These are phyloP conservation scores for Russula foetens DNA, from an alignment of 768 basidiomycete species.

Conservation along the genomic window DNA sequence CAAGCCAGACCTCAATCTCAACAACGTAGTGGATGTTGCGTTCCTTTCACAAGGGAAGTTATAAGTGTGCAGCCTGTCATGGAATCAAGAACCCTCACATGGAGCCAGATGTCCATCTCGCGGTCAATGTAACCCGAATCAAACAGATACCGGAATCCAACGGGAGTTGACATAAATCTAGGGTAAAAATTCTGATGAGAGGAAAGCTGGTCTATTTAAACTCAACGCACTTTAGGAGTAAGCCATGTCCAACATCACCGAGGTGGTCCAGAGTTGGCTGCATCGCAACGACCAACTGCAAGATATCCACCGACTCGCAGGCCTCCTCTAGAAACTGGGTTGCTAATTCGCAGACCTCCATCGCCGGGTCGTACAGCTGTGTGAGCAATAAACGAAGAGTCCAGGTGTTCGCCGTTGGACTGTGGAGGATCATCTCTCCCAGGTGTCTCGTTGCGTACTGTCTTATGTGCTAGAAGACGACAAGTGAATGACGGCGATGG, in stretches of 20 bases:
- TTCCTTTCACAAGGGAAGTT: slow-evolving; percentile 44
- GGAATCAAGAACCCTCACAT: slow-evolving; percentile 42
- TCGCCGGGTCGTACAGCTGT: slow-evolving; percentile 88
- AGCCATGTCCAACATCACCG: slow-evolving; percentile 82
- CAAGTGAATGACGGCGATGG: not conserved
- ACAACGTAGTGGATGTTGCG: slow-evolving; percentile 91
- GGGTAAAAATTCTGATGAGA: not conserved
- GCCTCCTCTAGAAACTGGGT: slow-evolving; percentile 85
- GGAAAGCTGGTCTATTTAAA: not conserved
- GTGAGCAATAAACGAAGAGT: slow-evolving; percentile 85
- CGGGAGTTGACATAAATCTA: slow-evolving; percentile 91
- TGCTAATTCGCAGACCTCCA: slow-evolving; percentile 86
- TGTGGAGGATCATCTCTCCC: slow-evolving; percentile 66
- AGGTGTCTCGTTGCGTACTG: slow-evolving; percentile 84
- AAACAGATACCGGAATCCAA: slow-evolving; percentile 88
- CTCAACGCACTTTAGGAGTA: slow-evolving; percentile 69
- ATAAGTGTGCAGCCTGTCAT: slow-evolving; percentile 2
- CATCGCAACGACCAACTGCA: slow-evolving; percentile 90
- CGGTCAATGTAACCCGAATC: slow-evolving; percentile 89
- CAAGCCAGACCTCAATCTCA: slow-evolving; percentile 86
- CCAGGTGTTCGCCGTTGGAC: slow-evolving; percentile 69
- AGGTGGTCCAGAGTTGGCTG: slow-evolving; percentile 93
- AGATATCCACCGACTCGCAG: slow-evolving; percentile 73
- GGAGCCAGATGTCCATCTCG: slow-evolving; percentile 95
- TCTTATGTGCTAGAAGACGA: slow-evolving; percentile 60